These are phyloP conservation scores for Fusarium algeriense DNA, from an alignment of 2,329 filamentous ascomycete genomes.

Conservation along the genomic window DNA sequence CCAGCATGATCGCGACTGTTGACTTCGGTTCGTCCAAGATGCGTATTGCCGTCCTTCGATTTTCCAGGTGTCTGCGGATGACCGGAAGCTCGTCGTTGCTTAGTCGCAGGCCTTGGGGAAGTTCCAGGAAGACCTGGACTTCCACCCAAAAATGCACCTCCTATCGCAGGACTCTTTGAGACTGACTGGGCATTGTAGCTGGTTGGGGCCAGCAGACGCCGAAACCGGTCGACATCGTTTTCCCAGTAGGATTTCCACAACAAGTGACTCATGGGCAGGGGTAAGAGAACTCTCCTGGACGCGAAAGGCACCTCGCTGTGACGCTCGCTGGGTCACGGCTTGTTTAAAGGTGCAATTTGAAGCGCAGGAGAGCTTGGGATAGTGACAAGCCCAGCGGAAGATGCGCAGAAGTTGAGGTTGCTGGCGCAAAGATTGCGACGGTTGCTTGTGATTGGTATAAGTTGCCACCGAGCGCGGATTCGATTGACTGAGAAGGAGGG, in stretches of 20 bases:
- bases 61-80: conserved; percentile 58
- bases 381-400: conserved; percentile 6
- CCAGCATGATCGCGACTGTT: conserved; percentile 88
- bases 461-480: conserved; percentile 42
- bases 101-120: conserved; percentile 63
- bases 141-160: conserved; percentile 51
- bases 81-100: conserved; percentile 66
- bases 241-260: conserved; percentile 97
- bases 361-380: conserved; percentile 50
- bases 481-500: conserved; percentile 19
- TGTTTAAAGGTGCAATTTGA: conserved; percentile 82
- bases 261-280: conserved; percentile 86
- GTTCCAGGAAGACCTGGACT: conserved; percentile 59
- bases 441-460: conserved; percentile 31
- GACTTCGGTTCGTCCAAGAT: conserved; percentile 73
- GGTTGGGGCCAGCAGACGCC: conserved; percentile 83
- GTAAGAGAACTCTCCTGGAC: conserved; percentile 54
- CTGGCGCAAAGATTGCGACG: conserved; percentile 29
- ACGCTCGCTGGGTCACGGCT: conserved; percentile 85
- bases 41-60: conserved; percentile 58
- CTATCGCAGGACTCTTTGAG: conserved; percentile 65
- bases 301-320: conserved; percentile 86
- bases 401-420: not conserved
- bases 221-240: conserved; percentile 97
- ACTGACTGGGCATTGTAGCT: conserved; percentile 67